These are phyloP conservation scores for Strobilomyces confusus DNA, from an alignment of 768 basidiomycete species.

Conservation along the genomic window DNA sequence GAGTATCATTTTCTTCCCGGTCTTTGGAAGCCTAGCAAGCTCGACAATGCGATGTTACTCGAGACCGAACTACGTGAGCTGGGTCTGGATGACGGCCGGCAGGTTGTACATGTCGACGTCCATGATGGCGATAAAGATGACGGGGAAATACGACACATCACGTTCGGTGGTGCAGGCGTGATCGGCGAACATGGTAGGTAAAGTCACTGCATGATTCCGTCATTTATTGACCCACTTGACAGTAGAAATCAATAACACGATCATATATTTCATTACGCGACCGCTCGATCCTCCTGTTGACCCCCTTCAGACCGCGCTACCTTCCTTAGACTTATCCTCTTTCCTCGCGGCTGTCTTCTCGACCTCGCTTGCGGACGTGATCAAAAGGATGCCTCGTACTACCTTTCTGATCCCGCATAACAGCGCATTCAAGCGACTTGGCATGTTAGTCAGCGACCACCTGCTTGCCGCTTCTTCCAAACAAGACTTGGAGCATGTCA, in stretches of 20 bases:
- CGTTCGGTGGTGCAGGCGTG: slow-evolving; percentile 80
- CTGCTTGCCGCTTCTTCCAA: slow-evolving; percentile 77
- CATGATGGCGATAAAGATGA: slow-evolving; percentile 45
- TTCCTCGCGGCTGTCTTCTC: slow-evolving; percentile 92
- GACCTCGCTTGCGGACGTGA: slow-evolving; percentile 68
- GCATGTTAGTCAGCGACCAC: slow-evolving; percentile 79
- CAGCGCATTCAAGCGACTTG: slow-evolving; percentile 81
- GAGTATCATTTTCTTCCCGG: slow-evolving; percentile 93
- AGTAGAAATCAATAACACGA: slow-evolving; percentile 73
- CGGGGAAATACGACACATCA: slow-evolving; percentile 48
- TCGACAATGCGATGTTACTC: slow-evolving; percentile 70
- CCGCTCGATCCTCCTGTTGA: slow-evolving; percentile 81
- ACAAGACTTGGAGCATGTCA: slow-evolving; percentile 74
- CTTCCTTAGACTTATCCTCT: slow-evolving; percentile 79
- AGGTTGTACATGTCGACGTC: slow-evolving; percentile 71
- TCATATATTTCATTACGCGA: slow-evolving; percentile 87
- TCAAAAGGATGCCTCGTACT: slow-evolving; percentile 62
- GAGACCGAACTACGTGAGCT: slow-evolving; percentile 73
- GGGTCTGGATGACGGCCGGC: slow-evolving; percentile 64
- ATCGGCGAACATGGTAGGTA: slow-evolving; percentile 72
- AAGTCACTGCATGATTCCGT: neutral
- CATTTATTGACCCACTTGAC: slow-evolving; percentile 11
- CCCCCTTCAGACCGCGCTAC: slow-evolving; percentile 74
- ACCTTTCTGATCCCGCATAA: slow-evolving; percentile 89
- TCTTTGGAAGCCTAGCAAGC: slow-evolving; percentile 63